Conservation (phyloP, 805 yeast species). For the Blastobotrys chiropterorum region DNA sequence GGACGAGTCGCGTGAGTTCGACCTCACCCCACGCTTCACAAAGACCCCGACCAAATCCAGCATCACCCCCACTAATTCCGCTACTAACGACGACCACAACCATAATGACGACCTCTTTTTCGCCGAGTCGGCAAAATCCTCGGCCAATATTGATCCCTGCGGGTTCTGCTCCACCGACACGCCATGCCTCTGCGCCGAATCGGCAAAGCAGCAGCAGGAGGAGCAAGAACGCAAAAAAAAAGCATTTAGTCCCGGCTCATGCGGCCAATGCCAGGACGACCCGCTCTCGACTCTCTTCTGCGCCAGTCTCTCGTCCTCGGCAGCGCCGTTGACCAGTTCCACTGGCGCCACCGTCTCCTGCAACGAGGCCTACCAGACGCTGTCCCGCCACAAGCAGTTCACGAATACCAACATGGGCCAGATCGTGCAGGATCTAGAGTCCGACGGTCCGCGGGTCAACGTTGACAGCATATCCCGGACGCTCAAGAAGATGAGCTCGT, state of each 20-base stretch:
- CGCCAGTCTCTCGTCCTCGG: slow-evolving; percentile 36
- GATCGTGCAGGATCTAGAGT: slow-evolving; percentile 57
- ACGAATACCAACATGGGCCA: slow-evolving; percentile 56
- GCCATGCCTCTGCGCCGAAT: slow-evolving; percentile 87
- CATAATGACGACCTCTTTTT: not conserved
- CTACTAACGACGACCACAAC: not conserved
- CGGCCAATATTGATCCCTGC: slow-evolving; percentile 45
- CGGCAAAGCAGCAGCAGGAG: slow-evolving; percentile 30
- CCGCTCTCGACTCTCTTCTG: slow-evolving; percentile 88
- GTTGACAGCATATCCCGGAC: slow-evolving; percentile 70
- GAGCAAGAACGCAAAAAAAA: slow-evolving; percentile 7
- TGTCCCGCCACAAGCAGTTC: slow-evolving; percentile 63
- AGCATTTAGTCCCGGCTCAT: slow-evolving; percentile 56
- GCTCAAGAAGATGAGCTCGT: slow-evolving; percentile 57
- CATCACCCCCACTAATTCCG: not conserved
- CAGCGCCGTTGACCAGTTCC: not conserved
- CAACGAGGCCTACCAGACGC: slow-evolving; percentile 69
- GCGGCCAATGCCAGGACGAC: slow-evolving; percentile 74
- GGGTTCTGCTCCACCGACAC: slow-evolving; percentile 91
- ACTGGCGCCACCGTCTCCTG: slow-evolving; percentile 58
- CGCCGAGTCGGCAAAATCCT: not conserved
- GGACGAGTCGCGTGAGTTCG: slow-evolving; percentile 8
- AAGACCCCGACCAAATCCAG: not conserved
- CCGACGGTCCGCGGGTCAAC: slow-evolving; percentile 72
- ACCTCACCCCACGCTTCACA: slow-evolving; percentile 11